phyloP scores from a whole-genome alignment of 345 rosid species.

The Bretschneidera sinensis region DNA sequence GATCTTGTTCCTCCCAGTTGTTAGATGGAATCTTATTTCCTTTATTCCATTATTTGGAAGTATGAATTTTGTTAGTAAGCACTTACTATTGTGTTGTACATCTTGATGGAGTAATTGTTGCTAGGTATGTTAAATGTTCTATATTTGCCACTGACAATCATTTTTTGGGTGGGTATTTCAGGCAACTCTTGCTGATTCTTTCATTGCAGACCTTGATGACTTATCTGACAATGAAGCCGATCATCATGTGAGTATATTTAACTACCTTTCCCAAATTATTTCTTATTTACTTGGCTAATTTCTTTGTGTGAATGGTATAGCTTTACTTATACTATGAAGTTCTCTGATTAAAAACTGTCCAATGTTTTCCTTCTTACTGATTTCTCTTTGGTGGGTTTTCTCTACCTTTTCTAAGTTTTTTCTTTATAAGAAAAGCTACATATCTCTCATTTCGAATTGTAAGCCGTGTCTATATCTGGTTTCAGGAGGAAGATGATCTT shows the following conservation, averaged over 20 bases:
- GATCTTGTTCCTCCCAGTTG: no score
- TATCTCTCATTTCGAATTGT: not conserved
- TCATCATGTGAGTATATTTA: slow-evolving; percentile 35
- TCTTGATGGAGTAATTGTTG: not conserved
- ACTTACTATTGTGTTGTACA: not conserved
- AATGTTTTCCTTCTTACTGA: not conserved
- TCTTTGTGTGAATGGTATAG: not conserved
- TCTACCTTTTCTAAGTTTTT: not conserved
- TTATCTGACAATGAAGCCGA: slow-evolving; percentile 90
- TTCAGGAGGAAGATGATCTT: slow-evolving; percentile 68
- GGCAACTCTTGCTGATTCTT: slow-evolving; percentile 92
- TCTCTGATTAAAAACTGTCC: not conserved
- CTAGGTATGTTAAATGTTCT: not conserved
- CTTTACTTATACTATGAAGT: not conserved
- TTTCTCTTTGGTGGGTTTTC: not conserved
- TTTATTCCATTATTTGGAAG: not conserved
- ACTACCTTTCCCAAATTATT: not conserved
- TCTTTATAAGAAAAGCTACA: not conserved
- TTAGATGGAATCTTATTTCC: no score
- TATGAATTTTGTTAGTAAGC: not conserved
- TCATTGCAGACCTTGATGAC: slow-evolving; percentile 94
- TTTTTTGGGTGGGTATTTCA: slow-evolving; percentile 18
- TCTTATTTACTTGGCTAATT: no score
- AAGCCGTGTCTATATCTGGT: not conserved
- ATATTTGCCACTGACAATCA: no score